phyloP scores from a whole-genome alignment of 169 alveolate genomes.

The Plasmodium coatneyi region DNA sequence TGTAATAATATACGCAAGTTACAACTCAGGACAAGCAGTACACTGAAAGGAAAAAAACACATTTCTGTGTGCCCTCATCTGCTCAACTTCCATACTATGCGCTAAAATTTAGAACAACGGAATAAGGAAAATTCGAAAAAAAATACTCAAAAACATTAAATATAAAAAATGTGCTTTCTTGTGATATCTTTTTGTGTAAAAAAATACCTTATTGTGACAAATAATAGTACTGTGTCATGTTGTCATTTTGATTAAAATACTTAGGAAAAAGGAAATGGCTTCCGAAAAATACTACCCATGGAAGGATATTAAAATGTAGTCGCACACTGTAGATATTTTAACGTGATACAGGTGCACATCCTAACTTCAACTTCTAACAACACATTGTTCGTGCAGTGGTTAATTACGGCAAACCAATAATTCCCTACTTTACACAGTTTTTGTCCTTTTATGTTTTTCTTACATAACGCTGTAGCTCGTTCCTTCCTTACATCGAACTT shows the following conservation, averaged over 20 bases:
- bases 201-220: neutral
- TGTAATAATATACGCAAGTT: neutral
- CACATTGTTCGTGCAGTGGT: neutral
- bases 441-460: neutral
- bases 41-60: neutral
- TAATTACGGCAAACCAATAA: neutral
- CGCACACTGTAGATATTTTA: neutral
- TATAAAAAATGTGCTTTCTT: neutral
- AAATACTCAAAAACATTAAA: neutral
- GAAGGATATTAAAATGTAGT: neutral
- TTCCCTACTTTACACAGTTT: neutral
- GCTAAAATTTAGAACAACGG: neutral
- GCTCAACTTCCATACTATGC: neutral
- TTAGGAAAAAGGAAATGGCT: neutral
- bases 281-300: neutral
- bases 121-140: neutral
- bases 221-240: neutral
- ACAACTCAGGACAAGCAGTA: neutral
- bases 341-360: neutral
- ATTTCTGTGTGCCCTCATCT: neutral
- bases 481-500: neutral
- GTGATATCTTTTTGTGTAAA: neutral
- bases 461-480: neutral
- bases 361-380: neutral
- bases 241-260: neutral